Evolutionary conservation across 139 green algal genomes (phyloP).

Genomic region (Chlorella sp.): DNA sequence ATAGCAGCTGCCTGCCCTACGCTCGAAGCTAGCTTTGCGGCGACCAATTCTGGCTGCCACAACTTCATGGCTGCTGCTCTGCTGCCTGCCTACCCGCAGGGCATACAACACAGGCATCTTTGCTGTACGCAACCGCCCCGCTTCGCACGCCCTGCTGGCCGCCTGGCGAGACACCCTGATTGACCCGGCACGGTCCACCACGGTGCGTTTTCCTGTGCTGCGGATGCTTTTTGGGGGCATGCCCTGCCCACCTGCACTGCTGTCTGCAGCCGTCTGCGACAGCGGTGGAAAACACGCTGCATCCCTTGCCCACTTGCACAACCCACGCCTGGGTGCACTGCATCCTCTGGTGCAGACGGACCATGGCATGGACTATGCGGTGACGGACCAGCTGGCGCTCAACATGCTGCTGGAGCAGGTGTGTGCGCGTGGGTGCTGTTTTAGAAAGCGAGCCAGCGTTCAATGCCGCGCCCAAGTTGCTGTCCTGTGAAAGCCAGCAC

Average conservation of each 20-base stretch:
- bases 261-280: background rate
- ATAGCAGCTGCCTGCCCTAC: no score
- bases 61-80: no score
- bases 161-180: background rate
- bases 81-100: background rate
- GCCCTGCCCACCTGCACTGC: background rate
- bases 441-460: no score
- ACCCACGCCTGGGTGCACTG: no score
- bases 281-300: no score
- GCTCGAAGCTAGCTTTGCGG: no score
- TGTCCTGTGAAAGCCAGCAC: no score
- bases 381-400: constrained; percentile 44
- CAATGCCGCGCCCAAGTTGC: no score
- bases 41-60: no score
- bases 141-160: background rate
- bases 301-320: background rate
- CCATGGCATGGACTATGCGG: background rate
- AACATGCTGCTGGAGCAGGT: constrained; percentile 37
- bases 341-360: constrained; percentile 6
- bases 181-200: background rate
- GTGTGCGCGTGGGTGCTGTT: background rate
- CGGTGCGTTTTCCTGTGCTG: background rate
- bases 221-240: no score
- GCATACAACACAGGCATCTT: constrained; percentile 37
- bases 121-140: constrained; percentile 27